Base-by-base conservation (phyloP, 2,329 filamentous ascomycete genomes). In the Fusarium udum region DNA sequence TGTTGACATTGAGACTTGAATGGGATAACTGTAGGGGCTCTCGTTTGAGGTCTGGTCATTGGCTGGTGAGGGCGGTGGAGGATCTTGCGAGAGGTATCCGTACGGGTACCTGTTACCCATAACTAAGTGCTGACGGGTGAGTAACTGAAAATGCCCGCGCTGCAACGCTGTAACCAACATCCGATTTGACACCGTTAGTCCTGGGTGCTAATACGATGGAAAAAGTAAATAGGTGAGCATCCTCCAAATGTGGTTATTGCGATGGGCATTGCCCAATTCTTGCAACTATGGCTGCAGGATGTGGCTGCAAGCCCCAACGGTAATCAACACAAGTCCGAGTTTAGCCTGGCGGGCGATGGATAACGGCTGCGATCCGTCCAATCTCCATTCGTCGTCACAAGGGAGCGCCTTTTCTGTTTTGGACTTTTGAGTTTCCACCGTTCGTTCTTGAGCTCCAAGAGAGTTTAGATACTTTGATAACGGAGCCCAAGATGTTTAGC, bases 391-490 rank as follows among this genome's bases (percentile, higher is more conserved):
- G 42, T 64, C 53, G 13, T 43, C 48, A 24, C 7, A 42, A 37
- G 24, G 31, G 51, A 39, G 46, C 56, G 64, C 24, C 70, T 39
- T 16, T 67, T 61, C 70, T 71, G 56, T 51, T 68, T 68, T 73
- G 43, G 48, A 48, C 18, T 51, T 71, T 76, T 73, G 66, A 76
- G 72, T 75, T 76, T 73, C 61, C 40, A 31, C 62, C 52, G 42
- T 65, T 46, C 42, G 26, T 58, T 52, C 42, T 62, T 37, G n/a
- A 59, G 48, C 48, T 72, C 59, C 24, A 59, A 65, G 32, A 40
- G 57, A 58, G 59, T 59, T 69, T 58, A 48, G 67, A 73, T 55
- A 34, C 24, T 39, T 39, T 53, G 20, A 51, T 37, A 59, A 69
- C 43, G 55, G 48, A 56, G 42, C 55, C 48, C 51, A 59, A 64